phyloP scores from a whole-genome alignment of 148 eudicot species.

The Persicaria tinctoria region DNA sequence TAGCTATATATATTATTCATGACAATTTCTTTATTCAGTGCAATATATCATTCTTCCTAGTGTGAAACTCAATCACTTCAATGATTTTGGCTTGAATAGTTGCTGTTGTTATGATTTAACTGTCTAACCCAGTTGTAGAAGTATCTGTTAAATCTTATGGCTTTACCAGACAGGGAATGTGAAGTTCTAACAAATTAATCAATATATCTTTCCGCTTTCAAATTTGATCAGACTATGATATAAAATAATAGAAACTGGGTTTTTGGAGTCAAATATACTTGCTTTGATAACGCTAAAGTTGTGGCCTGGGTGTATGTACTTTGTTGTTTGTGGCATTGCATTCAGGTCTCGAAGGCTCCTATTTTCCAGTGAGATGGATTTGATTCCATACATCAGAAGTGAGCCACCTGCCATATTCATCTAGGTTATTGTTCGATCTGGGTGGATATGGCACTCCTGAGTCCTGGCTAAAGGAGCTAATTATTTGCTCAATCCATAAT shows the following conservation, averaged over 20 bases:
- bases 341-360: constrained; percentile 18
- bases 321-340: constrained; percentile 17
- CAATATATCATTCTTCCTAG: not conserved
- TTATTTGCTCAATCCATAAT: constrained; percentile 2
- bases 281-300: not conserved
- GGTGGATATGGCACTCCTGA: constrained; percentile 27
- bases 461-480: constrained; percentile 26
- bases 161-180: not conserved
- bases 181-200: no score
- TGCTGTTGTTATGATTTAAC: not conserved
- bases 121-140: not conserved
- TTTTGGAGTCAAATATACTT: not conserved
- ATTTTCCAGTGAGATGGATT: constrained; percentile 25
- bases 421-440: constrained; percentile 20
- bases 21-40: not conserved
- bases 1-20: not conserved
- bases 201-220: not conserved
- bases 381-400: constrained; percentile 25
- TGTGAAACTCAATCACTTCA: not conserved
- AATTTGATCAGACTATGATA: not conserved
- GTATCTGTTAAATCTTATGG: not conserved
- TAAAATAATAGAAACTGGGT: not conserved
- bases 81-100: not conserved
- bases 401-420: constrained; percentile 26
- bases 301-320: constrained; percentile 16